A percentile compares a stretch with the other conserved stretches of the same genome.
phyloP scores from a whole-genome alignment of 192 early-diverging fungal genomes.

The Coemansia sp. region DNA sequence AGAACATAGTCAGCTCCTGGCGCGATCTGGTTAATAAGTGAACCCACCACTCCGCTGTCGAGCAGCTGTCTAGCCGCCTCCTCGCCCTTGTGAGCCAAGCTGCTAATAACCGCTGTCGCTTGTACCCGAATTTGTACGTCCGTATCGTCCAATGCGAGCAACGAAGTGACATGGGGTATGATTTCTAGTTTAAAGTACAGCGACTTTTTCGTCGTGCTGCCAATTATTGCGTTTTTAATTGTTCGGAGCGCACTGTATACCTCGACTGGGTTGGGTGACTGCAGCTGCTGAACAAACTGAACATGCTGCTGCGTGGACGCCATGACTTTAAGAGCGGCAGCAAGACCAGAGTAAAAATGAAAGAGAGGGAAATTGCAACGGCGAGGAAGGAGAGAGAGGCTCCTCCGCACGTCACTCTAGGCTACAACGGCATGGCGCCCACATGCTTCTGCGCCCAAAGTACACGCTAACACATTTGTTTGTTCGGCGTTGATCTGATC shows the following conservation, averaged over 20 bases:
- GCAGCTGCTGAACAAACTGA: slow-evolving; percentile 37
- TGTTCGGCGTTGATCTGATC: background rate
- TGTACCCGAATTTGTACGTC: slow-evolving; percentile 45
- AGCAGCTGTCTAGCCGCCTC: slow-evolving; percentile 29
- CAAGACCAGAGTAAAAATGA: background rate
- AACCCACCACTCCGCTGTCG: slow-evolving; percentile 33
- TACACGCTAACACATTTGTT: background rate
- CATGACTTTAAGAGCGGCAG: slow-evolving; percentile 9
- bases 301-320: slow-evolving; percentile 21
- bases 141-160: slow-evolving; percentile 38
- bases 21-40: slow-evolving; percentile 43
- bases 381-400: background rate
- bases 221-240: slow-evolving; percentile 54
- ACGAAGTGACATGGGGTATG: slow-evolving; percentile 34
- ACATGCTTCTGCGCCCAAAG: background rate
- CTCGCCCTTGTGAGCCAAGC: slow-evolving; percentile 43
- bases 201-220: slow-evolving; percentile 50
- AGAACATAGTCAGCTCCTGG: slow-evolving; percentile 26
- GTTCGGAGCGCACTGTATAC: slow-evolving; percentile 46
- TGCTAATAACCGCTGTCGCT: slow-evolving; percentile 48
- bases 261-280: slow-evolving; percentile 43
- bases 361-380: background rate
- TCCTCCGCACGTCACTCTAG: background rate
- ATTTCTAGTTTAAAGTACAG: slow-evolving; percentile 44
- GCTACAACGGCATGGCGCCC: background rate